Evolutionary conservation across 208 protist species (phyloP).

Genomic region (Baffinella frigidus): DNA sequence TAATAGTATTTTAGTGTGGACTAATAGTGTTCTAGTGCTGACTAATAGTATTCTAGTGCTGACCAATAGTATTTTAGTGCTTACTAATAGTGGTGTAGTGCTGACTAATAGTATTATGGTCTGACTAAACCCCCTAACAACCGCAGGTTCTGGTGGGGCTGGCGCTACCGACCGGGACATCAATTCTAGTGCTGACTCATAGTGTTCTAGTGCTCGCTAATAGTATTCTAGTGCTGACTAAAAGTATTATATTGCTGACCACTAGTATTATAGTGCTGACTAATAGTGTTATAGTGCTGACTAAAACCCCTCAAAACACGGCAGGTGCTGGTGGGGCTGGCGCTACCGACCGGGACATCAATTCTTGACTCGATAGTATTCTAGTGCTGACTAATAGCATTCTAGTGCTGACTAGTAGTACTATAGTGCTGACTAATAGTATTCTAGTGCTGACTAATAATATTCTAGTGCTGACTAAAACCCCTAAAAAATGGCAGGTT

Average conservation of each 20-base stretch:
- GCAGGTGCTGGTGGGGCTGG: neutral
- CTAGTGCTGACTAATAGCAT: too few species aligned
- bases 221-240: neutral
- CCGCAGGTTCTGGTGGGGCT: neutral
- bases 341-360: too few species aligned
- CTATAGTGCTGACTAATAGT: neutral
- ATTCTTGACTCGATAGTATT: too few species aligned
- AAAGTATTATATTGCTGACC: neutral
- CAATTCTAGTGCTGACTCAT: too few species aligned
- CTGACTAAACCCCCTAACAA: neutral
- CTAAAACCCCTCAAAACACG: too few species aligned
- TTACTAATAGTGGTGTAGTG: neutral
- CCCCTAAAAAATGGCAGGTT: neutral
- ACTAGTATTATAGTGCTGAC: neutral
- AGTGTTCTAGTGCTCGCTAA: too few species aligned
- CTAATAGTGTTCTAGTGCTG: neutral
- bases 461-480: neutral
- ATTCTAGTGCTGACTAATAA: too few species aligned
- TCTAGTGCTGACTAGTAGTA: neutral
- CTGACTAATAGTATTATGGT: neutral
- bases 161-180: too few species aligned
- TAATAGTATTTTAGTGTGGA: neutral
- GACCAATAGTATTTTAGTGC: neutral
- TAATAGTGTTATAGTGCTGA: too few species aligned
- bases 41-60: neutral